These are phyloP conservation scores for Lactarius hengduanensis DNA, from an alignment of 768 basidiomycete genomes.

Conservation along the genomic window DNA sequence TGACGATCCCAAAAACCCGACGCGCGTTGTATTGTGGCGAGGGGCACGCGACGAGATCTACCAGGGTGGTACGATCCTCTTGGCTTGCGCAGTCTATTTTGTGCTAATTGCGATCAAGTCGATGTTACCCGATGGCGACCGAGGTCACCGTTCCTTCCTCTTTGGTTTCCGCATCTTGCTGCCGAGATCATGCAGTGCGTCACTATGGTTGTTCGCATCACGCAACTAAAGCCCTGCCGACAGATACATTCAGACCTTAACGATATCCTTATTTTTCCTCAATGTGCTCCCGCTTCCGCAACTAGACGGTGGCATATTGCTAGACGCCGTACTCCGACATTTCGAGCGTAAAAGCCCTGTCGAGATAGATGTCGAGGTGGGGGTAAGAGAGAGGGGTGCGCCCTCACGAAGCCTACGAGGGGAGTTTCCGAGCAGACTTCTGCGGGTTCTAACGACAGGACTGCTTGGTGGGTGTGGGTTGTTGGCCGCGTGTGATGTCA, in stretches of 20 bases:
- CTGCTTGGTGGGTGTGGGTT: constrained; percentile 20
- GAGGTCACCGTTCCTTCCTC: constrained; percentile 41
- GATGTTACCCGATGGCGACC: constrained; percentile 50
- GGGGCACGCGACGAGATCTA: constrained; percentile 65
- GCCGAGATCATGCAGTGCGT: constrained; percentile 57
- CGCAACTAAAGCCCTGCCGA: not conserved
- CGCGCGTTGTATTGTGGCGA: constrained; percentile 63
- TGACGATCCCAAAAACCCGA: constrained; percentile 14
- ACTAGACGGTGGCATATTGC: constrained; percentile 68
- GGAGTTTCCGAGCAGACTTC: constrained; percentile 18
- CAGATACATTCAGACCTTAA: constrained; percentile 63
- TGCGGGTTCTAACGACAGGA: constrained; percentile 5
- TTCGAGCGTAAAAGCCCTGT: not conserved
- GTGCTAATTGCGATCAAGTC: constrained; percentile 41
- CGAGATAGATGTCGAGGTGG: constrained; percentile 20
- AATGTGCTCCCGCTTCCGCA: constrained; percentile 74
- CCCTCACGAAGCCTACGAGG: constrained; percentile 3
- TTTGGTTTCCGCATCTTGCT: constrained; percentile 40
- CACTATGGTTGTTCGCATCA: not conserved
- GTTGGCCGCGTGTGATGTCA: constrained; percentile 14
- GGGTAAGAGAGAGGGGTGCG: constrained; percentile 3
- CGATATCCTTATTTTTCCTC: constrained; percentile 78
- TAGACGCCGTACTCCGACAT: constrained; percentile 37
- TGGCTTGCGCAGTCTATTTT: not conserved
- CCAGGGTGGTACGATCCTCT: constrained; percentile 52